phyloP scores from a whole-genome alignment of 139 green algal genomes.

The Edaphochlamys debaryana region DNA sequence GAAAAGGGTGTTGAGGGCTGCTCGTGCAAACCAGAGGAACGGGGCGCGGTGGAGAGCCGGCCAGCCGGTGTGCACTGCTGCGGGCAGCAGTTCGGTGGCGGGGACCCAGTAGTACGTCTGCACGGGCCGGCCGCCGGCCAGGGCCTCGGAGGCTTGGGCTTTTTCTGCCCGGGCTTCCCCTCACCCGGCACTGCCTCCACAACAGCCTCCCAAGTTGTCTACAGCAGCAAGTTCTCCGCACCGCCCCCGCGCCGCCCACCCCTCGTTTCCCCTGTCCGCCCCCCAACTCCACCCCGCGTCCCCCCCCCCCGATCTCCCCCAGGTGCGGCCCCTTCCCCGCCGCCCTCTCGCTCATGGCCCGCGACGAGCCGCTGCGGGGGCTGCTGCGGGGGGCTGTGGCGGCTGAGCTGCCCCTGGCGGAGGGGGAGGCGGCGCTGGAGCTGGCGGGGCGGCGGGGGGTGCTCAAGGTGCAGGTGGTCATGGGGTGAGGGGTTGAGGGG shows the following conservation, averaged over 20 bases:
- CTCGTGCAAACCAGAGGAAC: no score
- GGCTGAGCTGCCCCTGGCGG: constrained; percentile 51
- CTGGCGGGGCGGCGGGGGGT: constrained; percentile 58
- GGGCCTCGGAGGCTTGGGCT: no score
- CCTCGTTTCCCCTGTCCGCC: rapidly evolving
- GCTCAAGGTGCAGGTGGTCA: constrained; percentile 73
- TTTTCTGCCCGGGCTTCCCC: no score
- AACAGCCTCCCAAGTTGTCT: neutral
- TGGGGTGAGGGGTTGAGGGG: no score
- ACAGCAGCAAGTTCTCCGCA: neutral
- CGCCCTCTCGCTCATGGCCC: constrained; percentile 59
- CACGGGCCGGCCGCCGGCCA: no score
- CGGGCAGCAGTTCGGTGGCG: neutral
- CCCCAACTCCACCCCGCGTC: neutral
- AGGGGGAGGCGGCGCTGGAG: constrained; percentile 62
- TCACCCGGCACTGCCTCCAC: no score
- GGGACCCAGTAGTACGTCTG: neutral
- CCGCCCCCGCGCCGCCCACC: no score
- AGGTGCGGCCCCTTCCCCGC: constrained; percentile 75
- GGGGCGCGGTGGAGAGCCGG: no score
- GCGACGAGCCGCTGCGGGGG: constrained; percentile 39
- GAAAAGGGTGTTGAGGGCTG: no score
- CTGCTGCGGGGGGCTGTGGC: constrained; percentile 64
- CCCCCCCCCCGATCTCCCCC: neutral
- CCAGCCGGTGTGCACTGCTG: no score